Base-by-base conservation (phyloP, 1,284 basidiomycete genomes). In the Gomphus bonarii region DNA sequence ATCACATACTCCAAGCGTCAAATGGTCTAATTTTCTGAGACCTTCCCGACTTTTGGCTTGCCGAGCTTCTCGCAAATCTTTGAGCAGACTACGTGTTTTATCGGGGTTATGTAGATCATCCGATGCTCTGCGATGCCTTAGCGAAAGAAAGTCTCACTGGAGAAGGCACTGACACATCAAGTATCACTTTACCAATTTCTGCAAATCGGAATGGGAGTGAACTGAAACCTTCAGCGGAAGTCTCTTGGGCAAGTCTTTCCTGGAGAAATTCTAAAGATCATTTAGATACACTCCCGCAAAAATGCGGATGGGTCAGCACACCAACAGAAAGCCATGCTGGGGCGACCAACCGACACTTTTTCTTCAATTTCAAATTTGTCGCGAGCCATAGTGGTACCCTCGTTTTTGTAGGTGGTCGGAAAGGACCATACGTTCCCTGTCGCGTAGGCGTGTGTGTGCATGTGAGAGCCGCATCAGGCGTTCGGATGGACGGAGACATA, bases 381-480 rank as follows among this genome's bases (percentile, higher is more conserved):
- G 94, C 95, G 71, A 99, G 86, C 97, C 95, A 99, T 5, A 98
- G 75, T 0, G 97, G 97, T 10, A 98, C 82, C 59, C 78, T 77
- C 22, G 85, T 77, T 67, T 88, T 88, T 47, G 81, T 78, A 11
- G 95, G 94, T 6, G 97, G 95, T 12, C 85, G 76, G 55, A 99
- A 82, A 10, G 97, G 95, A 1, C 97, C 97, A 65, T 94, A 97
- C 58, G 88, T 82, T 54, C 92, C 92, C 88, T 93, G 67, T 43
- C 25, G 28, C n/a, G 25, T 35, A 31, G 14, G 22, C 12, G 36
- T 35, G 11, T 35, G 33, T 35, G 10, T 51, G 25, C 28, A 18
- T 16, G 25, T 40, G 18, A 54, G 18, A 18, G 42, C 28, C 35
- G 22, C 30, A 33, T 43, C 30, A 48, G 31, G 16, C 8, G 25